Percentiles rank a stretch among this genome's conserved stretches.
Evolutionary conservation across 2,329 filamentous ascomycete genomes (phyloP).

Genomic region (Neoscytalidium dimidiatum): DNA sequence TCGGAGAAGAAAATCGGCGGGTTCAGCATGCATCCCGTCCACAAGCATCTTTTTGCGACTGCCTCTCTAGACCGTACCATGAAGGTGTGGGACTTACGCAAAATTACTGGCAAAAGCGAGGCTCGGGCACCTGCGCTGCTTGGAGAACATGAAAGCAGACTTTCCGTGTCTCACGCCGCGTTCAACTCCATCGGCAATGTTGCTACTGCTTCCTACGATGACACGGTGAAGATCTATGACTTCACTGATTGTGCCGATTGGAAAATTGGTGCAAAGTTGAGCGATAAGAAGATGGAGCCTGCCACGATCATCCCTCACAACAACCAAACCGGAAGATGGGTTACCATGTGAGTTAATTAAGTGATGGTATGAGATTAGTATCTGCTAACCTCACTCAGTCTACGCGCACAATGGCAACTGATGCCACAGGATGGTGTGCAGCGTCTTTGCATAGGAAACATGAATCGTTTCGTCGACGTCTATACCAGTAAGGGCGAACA

Average conservation of each 20-base stretch:
- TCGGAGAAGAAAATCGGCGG: constrained; percentile 95
- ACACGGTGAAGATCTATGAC: constrained; percentile 90
- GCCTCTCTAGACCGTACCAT: constrained; percentile 87
- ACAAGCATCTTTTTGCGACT: constrained; percentile 82
- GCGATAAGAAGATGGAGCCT: constrained; percentile 67
- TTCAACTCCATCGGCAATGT: constrained; percentile 85
- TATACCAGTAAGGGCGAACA: constrained; percentile 82
- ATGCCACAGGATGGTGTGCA: constrained; percentile 76
- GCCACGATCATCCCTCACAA: constrained; percentile 75
- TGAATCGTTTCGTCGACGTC: constrained; percentile 96
- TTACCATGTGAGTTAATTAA: constrained; percentile 67
- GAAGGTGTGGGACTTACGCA: constrained; percentile 90
- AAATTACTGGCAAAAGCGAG: constrained; percentile 66
- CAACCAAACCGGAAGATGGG: constrained; percentile 94
- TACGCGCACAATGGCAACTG: constrained; percentile 87
- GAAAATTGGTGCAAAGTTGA: constrained; percentile 61
- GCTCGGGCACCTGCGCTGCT: constrained; percentile 66
- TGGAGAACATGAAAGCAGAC: constrained; percentile 76
- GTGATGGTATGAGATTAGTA: neutral
- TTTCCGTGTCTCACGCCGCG: constrained; percentile 90
- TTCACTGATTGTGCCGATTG: constrained; percentile 54
- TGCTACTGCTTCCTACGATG: constrained; percentile 91
- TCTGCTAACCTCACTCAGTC: neutral
- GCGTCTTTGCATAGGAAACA: constrained; percentile 91
- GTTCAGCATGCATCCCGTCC: constrained; percentile 78